Conservation (phyloP, 2,329 filamentous ascomycete genomes). For the Aspergillus ochraceoroseus region DNA sequence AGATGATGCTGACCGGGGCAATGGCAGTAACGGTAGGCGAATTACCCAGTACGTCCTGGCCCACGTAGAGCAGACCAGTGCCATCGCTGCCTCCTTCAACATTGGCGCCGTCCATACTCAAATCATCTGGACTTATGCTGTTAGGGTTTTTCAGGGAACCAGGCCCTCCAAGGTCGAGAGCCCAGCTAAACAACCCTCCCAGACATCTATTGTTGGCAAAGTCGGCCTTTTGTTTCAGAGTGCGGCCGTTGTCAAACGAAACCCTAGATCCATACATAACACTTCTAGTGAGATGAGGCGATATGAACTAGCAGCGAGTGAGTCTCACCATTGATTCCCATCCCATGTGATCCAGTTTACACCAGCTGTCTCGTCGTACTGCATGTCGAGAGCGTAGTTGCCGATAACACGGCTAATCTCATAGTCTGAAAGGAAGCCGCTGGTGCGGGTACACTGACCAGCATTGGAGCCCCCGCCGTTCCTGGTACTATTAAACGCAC, state of each 20-base stretch:
- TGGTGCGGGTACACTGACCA: not conserved
- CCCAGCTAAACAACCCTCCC: slow-evolving; percentile 3
- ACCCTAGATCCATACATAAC: not conserved
- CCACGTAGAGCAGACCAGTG: slow-evolving; percentile 1
- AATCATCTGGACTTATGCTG: not conserved
- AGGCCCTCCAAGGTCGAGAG: slow-evolving; percentile 5
- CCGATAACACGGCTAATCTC: slow-evolving; percentile 8
- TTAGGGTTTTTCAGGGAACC: not conserved
- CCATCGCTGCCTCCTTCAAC: not conserved
- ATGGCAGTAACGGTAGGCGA: not conserved
- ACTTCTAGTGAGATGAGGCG: too few species aligned
- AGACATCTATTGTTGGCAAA: slow-evolving; percentile 7
- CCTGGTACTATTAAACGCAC: slow-evolving; percentile 12
- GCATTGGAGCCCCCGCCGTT: not conserved
- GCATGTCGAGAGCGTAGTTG: not conserved
- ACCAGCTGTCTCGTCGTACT: slow-evolving; percentile 11
- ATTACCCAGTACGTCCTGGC: not conserved
- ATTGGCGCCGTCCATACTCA: not conserved
- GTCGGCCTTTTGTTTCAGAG: slow-evolving; percentile 4
- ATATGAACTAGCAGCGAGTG: too few species aligned
- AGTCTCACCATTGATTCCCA: slow-evolving; percentile 15
- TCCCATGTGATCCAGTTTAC: slow-evolving; percentile 20
- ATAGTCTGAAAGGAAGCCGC: slow-evolving; percentile 5
- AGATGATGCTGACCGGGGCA: slow-evolving; percentile 2
- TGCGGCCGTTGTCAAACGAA: slow-evolving; percentile 3